A percentile compares a stretch with the other conserved stretches of the same genome.
Conservation (phyloP, 495 filamentous ascomycete species). For the Bacidia gigantensis region DNA sequence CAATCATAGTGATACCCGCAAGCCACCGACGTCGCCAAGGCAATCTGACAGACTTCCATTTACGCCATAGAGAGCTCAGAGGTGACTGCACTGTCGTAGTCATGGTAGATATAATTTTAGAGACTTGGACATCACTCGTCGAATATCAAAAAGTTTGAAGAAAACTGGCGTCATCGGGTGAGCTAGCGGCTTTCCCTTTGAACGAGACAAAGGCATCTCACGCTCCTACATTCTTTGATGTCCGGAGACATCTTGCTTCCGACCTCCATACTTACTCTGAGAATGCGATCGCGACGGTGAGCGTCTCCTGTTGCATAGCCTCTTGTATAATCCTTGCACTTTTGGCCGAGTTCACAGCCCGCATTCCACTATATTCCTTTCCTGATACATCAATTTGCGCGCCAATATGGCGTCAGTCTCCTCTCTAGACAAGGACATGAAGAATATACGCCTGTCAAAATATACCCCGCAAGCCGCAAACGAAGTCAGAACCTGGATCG, state of each 20-base stretch:
- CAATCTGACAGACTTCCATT: slow-evolving; percentile 70
- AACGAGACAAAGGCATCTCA: neutral
- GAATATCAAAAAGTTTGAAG: neutral
- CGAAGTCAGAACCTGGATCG: slow-evolving; percentile 78
- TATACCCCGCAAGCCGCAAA: slow-evolving; percentile 88
- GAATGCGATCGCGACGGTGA: too few relatives aligned
- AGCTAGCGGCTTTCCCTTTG: neutral
- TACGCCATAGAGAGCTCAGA: slow-evolving; percentile 53
- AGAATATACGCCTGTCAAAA: slow-evolving; percentile 78
- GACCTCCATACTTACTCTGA: neutral
- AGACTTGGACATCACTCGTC: neutral
- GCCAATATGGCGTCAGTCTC: slow-evolving; percentile 89
- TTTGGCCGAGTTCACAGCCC: neutral
- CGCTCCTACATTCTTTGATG: too few relatives aligned
- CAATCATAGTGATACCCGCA: slow-evolving; percentile 52
- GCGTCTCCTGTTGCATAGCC: too few relatives aligned
- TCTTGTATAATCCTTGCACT: neutral
- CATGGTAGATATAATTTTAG: slow-evolving; percentile 2
- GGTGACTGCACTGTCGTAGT: slow-evolving; percentile 10
- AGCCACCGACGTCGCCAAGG: slow-evolving; percentile 80
- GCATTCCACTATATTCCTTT: too few relatives aligned
- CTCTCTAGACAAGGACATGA: slow-evolving; percentile 90
- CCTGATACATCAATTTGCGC: neutral
- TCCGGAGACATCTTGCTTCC: too few relatives aligned
- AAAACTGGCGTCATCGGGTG: neutral